These are phyloP conservation scores for Glarea lozoyensis DNA, from an alignment of 495 filamentous ascomycete species.

Conservation along the genomic window DNA sequence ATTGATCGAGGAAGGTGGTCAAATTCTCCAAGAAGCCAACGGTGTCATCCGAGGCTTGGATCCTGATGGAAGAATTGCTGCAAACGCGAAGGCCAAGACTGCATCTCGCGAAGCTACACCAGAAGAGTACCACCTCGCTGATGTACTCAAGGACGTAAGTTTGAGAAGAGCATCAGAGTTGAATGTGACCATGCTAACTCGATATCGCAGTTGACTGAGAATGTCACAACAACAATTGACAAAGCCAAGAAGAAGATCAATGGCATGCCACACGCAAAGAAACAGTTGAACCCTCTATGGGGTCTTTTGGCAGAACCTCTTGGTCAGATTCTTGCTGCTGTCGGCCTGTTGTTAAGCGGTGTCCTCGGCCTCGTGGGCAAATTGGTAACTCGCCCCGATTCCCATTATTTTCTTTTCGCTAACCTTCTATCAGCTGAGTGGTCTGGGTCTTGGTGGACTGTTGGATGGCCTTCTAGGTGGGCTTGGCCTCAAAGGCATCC, in stretches of 20 bases:
- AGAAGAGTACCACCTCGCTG: conserved; percentile 79
- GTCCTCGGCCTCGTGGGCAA: conserved; percentile 77
- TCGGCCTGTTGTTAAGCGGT: conserved; percentile 74
- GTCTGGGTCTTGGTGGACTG: conserved; percentile 75
- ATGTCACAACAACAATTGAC: conserved; percentile 69
- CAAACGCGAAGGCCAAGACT: conserved; percentile 78
- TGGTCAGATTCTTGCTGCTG: conserved; percentile 88
- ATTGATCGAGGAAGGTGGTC: conserved; percentile 73
- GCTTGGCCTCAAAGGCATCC: conserved; percentile 68
- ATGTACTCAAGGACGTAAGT: conserved; percentile 66
- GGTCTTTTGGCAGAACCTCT: conserved; percentile 72
- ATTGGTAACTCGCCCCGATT: conserved; percentile 31
- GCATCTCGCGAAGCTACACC: conserved; percentile 74
- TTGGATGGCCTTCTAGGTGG: conserved; percentile 73
- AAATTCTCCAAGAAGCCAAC: conserved; percentile 80
- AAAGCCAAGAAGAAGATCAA: conserved; percentile 76
- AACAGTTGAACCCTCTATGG: conserved; percentile 86
- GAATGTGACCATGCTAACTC: not conserved
- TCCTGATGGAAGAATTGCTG: conserved; percentile 75
- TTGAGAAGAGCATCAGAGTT: not conserved
- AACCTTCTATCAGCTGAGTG: conserved; percentile 39
- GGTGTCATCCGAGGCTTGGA: conserved; percentile 85
- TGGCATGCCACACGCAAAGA: conserved; percentile 90
- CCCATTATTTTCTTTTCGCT: not conserved
- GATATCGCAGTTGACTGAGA: conserved; percentile 38